A percentile compares a stretch with the other conserved stretches of the same genome.
Conservation (phyloP, 768 basidiomycete genomes). For the Gymnopilus junonius region DNA sequence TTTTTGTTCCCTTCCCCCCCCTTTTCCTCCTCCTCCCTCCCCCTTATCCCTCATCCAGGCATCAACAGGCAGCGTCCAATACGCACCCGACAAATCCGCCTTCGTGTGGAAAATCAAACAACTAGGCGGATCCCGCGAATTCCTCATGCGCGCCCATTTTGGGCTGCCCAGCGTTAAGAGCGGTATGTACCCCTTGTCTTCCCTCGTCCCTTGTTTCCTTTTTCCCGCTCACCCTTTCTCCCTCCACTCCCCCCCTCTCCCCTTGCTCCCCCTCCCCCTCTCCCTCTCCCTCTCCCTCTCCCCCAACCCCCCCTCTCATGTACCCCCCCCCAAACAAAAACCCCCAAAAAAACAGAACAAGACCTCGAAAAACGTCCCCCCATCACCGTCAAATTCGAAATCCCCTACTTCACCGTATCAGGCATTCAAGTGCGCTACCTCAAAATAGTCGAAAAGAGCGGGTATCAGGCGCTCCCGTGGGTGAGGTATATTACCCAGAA, state of each 20-base stretch:
- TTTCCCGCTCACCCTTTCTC: background rate
- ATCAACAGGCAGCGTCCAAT: conserved; percentile 93
- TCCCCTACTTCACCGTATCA: conserved; percentile 97
- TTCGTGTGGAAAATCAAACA: conserved; percentile 99
- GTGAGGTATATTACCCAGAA: conserved; percentile 94
- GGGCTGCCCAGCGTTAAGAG: conserved; percentile 92
- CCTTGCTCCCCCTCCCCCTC: background rate
- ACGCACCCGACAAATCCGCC: conserved; percentile 96
- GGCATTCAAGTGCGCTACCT: conserved; percentile 98
- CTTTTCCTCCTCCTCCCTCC: background rate
- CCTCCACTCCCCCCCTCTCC: background rate
- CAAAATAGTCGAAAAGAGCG: conserved; percentile 98
- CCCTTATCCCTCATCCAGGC: conserved; percentile 61
- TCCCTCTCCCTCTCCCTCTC: no score
- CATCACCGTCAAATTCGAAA: conserved; percentile 97
- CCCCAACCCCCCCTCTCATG: no score
- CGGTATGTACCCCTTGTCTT: conserved; percentile 53
- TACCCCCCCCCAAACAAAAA: no score
- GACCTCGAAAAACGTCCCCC: conserved; percentile 91
- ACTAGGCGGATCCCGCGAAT: conserved; percentile 93
- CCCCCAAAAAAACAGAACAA: no score
- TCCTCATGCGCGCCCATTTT: conserved; percentile 98
- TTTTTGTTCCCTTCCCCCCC: background rate
- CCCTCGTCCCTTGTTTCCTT: background rate
- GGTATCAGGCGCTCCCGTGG: conserved; percentile 96